Conservation (phyloP, 495 filamentous ascomycete species). For the Aspergillus bertholletiae region DNA sequence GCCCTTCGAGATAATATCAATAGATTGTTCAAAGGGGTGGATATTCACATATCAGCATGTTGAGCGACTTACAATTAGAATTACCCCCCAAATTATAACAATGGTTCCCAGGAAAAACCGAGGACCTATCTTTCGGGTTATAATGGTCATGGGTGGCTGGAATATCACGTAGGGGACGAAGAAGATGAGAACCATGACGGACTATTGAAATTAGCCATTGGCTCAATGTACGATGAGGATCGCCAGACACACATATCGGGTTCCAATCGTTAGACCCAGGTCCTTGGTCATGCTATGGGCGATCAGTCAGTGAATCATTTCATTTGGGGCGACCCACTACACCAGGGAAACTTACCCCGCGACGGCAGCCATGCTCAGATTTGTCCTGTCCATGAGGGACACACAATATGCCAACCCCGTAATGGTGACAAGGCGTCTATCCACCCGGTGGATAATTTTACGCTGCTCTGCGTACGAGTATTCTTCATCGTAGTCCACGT, state of each 20-base stretch:
- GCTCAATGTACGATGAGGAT: neutral
- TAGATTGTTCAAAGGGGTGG: neutral
- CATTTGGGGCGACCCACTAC: neutral
- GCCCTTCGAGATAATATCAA: conserved; percentile 25
- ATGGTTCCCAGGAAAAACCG: conserved; percentile 52
- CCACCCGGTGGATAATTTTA: conserved; percentile 56
- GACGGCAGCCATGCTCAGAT: conserved; percentile 59
- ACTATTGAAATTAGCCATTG: conserved; percentile 28
- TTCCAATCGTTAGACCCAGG: conserved; percentile 38
- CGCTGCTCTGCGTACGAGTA: conserved; percentile 33
- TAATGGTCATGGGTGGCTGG: conserved; percentile 56
- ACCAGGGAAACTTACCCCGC: conserved; percentile 42
- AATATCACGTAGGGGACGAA: conserved; percentile 64
- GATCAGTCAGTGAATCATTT: conserved; percentile 2
- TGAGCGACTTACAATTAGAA: conserved; percentile 33
- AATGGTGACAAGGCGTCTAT: conserved; percentile 60
- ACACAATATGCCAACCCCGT: conserved; percentile 64
- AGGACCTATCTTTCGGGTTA: conserved; percentile 60
- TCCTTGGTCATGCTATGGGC: conserved; percentile 47
- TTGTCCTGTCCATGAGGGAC: conserved; percentile 66
- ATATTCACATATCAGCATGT: neutral
- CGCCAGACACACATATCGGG: conserved; percentile 30
- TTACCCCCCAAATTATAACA: conserved; percentile 47
- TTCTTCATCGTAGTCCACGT: conserved; percentile 30
- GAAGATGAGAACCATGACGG: conserved; percentile 59